phyloP scores from a whole-genome alignment of 345 rosid species.

The Dipteronia sinensis region DNA sequence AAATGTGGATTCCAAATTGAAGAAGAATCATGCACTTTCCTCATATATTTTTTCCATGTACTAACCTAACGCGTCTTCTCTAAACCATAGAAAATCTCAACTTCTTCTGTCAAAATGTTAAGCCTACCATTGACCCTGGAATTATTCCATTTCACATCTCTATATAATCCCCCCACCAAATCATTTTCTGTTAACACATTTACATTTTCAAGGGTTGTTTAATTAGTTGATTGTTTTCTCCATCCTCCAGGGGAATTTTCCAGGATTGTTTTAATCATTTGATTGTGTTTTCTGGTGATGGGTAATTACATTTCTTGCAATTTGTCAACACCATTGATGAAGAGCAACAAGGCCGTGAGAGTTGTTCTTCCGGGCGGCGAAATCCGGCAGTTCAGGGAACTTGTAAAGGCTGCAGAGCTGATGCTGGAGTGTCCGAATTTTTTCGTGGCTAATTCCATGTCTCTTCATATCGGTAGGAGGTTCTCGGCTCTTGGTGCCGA shows the following conservation, averaged over 20 bases:
- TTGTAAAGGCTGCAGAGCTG: conserved; percentile 59
- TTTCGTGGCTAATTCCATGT: conserved; percentile 45
- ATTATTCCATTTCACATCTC: neutral
- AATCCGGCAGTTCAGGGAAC: conserved; percentile 46
- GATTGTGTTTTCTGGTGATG: conserved; percentile 24
- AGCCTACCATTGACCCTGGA: neutral
- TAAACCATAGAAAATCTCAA: neutral
- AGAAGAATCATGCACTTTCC: neutral
- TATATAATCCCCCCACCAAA: neutral
- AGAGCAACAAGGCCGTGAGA: conserved; percentile 37
- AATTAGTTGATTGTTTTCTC: too few relatives aligned
- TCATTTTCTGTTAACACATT: neutral
- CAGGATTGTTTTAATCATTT: neutral
- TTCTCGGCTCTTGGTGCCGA: conserved; percentile 60
- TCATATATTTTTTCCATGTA: neutral
- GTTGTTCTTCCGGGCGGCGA: conserved; percentile 64
- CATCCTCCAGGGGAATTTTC: too few relatives aligned
- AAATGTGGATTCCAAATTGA: neutral
- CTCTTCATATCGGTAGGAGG: conserved; percentile 58
- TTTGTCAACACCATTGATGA: conserved; percentile 36
- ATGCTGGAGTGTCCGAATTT: conserved; percentile 68
- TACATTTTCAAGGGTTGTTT: neutral
- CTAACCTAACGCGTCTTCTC: conserved; percentile 19
- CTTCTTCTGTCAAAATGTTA: neutral
- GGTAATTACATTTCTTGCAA: conserved; percentile 62